Evolutionary conservation across 495 filamentous ascomycete species (phyloP).

Genomic region (Xanthoparmelia taractica): DNA sequence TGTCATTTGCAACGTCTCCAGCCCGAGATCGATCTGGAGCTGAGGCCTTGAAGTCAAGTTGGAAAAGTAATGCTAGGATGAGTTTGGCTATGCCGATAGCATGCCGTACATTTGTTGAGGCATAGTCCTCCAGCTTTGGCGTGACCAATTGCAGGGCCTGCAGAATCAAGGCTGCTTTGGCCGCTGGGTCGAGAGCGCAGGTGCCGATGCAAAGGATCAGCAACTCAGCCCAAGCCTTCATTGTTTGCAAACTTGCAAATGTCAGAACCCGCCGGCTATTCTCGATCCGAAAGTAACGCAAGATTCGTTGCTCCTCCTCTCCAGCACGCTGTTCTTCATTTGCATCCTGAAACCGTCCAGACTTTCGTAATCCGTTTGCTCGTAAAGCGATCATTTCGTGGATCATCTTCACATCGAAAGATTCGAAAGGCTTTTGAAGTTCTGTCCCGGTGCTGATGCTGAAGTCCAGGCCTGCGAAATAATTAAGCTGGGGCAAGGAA

Average conservation of each 20-base stretch:
- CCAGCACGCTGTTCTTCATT: slow-evolving; percentile 50
- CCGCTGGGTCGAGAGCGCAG: slow-evolving; percentile 61
- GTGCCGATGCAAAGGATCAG: slow-evolving; percentile 68
- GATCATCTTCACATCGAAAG: slow-evolving; percentile 51
- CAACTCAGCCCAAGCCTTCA: slow-evolving; percentile 75
- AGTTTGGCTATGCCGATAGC: slow-evolving; percentile 69
- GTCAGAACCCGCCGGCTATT: slow-evolving; percentile 66
- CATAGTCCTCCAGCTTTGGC: slow-evolving; percentile 70
- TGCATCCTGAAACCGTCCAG: slow-evolving; percentile 43
- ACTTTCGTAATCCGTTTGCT: slow-evolving; percentile 45
- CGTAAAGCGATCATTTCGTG: slow-evolving; percentile 54
- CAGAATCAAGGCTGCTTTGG: slow-evolving; percentile 66
- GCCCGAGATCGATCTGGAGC: slow-evolving; percentile 40
- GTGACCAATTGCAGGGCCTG: slow-evolving; percentile 78
- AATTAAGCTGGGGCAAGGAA: slow-evolving; percentile 40
- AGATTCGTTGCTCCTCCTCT: slow-evolving; percentile 47
- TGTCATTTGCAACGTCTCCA: slow-evolving; percentile 74
- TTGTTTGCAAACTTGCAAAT: slow-evolving; percentile 52
- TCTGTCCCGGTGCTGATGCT: slow-evolving; percentile 48
- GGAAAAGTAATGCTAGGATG: slow-evolving; percentile 66
- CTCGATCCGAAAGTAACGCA: slow-evolving; percentile 50
- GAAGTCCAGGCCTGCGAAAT: slow-evolving; percentile 56
- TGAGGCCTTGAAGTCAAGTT: slow-evolving; percentile 52
- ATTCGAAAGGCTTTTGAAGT: slow-evolving; percentile 37
- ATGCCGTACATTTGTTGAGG: slow-evolving; percentile 53